These are phyloP conservation scores for Lipomyces chichibuensis DNA, from an alignment of 805 yeast species.

Conservation along the genomic window DNA sequence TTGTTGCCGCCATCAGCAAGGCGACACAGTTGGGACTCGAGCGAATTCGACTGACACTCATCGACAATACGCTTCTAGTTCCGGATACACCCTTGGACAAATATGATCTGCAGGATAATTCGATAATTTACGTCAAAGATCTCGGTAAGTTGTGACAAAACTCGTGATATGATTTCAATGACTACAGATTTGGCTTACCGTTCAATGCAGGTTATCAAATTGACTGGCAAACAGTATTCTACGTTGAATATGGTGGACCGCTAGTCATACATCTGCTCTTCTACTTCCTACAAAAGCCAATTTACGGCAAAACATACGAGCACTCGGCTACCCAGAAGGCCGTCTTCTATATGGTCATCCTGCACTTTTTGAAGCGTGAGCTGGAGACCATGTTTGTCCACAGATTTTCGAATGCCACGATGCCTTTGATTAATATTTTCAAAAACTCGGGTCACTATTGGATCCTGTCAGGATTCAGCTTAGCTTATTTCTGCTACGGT, in stretches of 20 bases:
- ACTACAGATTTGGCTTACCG: no score
- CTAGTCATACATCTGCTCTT: conserved; percentile 73
- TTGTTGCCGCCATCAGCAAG: conserved; percentile 51
- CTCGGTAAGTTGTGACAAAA: conserved; percentile 55
- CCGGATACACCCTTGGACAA: conserved; percentile 28
- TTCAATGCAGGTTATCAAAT: conserved; percentile 64
- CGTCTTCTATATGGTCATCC: conserved; percentile 56
- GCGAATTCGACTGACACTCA: conserved; percentile 60
- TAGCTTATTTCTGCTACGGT: conserved; percentile 55
- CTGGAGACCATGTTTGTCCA: conserved; percentile 84
- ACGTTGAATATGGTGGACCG: conserved; percentile 90
- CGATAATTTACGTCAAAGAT: conserved; percentile 71
- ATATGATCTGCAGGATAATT: conserved; percentile 33
- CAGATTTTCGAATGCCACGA: conserved; percentile 81
- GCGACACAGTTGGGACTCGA: conserved; percentile 52
- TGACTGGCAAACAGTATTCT: conserved; percentile 86
- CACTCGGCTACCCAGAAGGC: conserved; percentile 59
- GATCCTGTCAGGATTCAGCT: conserved; percentile 77
- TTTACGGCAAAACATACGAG: conserved; percentile 45
- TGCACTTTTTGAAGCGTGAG: conserved; percentile 88
- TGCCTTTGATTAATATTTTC: conserved; percentile 87
- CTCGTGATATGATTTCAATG: not conserved
- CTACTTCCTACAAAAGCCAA: conserved; percentile 50
- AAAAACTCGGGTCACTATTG: conserved; percentile 92
- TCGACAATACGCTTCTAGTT: conserved; percentile 29